Evolutionary conservation across 2,329 filamentous ascomycete species (phyloP), one percentile per base, ranked within the genome.

Genomic region (Knoxdaviesia proteae): DNA sequence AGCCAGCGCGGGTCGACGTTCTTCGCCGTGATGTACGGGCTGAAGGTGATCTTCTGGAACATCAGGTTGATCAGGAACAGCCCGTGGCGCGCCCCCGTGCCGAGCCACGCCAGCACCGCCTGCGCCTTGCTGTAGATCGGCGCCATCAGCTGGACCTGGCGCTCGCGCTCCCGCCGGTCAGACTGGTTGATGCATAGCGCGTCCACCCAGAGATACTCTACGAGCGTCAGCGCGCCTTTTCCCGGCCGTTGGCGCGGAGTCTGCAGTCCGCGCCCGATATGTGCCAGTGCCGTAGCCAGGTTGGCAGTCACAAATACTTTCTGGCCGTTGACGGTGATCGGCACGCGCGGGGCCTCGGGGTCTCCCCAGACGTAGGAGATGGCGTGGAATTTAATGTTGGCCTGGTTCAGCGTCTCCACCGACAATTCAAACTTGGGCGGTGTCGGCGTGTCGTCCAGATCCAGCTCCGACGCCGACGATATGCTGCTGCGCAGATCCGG

Each of bases 171-270:
- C 8, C 32, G 35, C 9, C 44, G 10, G 30, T 50, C 45, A 4
- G 32, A 30, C 37, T 47, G 46, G 42, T 51, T 46, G 36, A 51
- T 46, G 44, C 49, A 51, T 7, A 51, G 34, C 4, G 44, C 35
- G 34, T 51, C 49, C n/a, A 50, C 38, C 49, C 45, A 54, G n/a
- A 52, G 43, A 20, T 20, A 20, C 3, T 20, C 20, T 3, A 20
- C 20, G 20, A 20, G 20, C 20, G 20, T 20, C 20, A 20, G 20
- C 2, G 20, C 20, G 2, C 20, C 20, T 20, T 20, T 20, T 3
- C 34, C 34, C 3, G 34, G 34, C 34, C 34, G 34, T 9, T 11
- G 34, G 3, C 34, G 34, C 11, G 34, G 34, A 11, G 34, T 11
- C 8, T 36, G 34, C 11, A 36, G 34, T 9, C 34, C 34, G 11